Base-by-base conservation (phyloP, 2,329 filamentous ascomycete genomes). In the Claviceps paspali region DNA sequence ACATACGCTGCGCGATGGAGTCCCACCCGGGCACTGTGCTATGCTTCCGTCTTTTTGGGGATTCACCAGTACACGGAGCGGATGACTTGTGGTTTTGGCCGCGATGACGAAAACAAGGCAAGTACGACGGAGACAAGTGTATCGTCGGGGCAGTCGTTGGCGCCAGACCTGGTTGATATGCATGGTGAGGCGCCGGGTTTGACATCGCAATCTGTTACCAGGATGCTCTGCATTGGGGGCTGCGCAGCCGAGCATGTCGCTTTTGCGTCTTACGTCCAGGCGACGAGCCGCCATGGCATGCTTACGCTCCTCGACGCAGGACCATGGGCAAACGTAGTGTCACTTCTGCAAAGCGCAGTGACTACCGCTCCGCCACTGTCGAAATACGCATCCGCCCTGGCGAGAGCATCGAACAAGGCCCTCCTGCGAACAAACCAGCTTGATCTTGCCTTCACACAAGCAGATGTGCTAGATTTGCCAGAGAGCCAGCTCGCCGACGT, bases 1-100 rank as follows among this genome's bases (percentile, higher is more conserved):
- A 82, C 81, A 8, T 98, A 98, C 62, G 84, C 85, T 7, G 73
- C 84, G 38, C 66, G 91, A 48, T 98, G 88, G 87, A 94, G 86
- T 57, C 83, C 88, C 2, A 81, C 82, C 36, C 69, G 91, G 37
- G 82, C 86, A 0, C 61, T 96, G 36, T 84, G 79, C 44, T 96
- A 96, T 59, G 65, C 75, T n/a, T 52, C 60, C 3, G 58, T 77
- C n/a, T 55, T 79, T 27, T 41, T 56, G 34, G 51, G 49, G 6
- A 50, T 73, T 10, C 41, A 44, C 8, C 41, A 44, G 1, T 46
- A 65, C 21, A 43, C 67, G 2, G 46, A 53, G 19, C 41, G 38
- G n/a, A 48, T 62, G 5, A 11, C 26, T n/a, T n/a, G n/a, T n/a
- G n/a, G n/a, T n/a, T n/a, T n/a, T n/a, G n/a, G n/a, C n/a, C n/a